These are phyloP conservation scores for Syzygium oleosum DNA, from an alignment of 345 rosid species.

Conservation along the genomic window DNA sequence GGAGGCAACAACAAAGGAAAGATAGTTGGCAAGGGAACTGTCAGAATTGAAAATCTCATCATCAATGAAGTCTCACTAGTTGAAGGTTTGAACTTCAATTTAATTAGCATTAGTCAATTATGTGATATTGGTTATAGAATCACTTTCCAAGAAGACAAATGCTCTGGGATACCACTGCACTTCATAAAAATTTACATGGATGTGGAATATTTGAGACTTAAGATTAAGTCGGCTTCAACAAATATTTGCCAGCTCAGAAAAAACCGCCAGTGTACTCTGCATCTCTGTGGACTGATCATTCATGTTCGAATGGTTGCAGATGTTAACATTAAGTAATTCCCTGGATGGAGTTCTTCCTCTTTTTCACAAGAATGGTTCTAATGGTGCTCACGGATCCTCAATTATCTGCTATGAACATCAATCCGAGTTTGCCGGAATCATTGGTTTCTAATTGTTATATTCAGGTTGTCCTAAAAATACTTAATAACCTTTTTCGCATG, in stretches of 20 bases:
- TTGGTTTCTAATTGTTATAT: not conserved
- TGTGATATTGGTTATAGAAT: too few species aligned
- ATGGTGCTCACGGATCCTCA: not conserved
- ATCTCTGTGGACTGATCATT: not conserved
- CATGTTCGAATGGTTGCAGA: not conserved
- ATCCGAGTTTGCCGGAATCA: not conserved
- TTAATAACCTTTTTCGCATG: not conserved
- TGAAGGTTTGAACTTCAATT: too few species aligned
- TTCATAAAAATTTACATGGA: not conserved
- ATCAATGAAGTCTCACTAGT: too few species aligned
- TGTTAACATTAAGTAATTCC: not conserved
- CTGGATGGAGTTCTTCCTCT: not conserved
- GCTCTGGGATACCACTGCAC: too few species aligned
- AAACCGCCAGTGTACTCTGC: not conserved
- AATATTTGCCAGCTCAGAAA: not conserved
- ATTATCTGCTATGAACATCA: not conserved
- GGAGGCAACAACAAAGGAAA: too few species aligned
- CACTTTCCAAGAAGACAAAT: too few species aligned
- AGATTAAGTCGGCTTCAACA: not conserved
- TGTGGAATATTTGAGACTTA: not conserved
- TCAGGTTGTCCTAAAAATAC: not conserved
- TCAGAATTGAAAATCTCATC: too few species aligned
- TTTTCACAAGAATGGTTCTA: not conserved
- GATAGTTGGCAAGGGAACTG: too few species aligned
- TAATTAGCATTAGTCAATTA: too few species aligned